These are phyloP conservation scores for Coemansia sp. DNA, from an alignment of 192 early-diverging fungal genomes.

Conservation along the genomic window DNA sequence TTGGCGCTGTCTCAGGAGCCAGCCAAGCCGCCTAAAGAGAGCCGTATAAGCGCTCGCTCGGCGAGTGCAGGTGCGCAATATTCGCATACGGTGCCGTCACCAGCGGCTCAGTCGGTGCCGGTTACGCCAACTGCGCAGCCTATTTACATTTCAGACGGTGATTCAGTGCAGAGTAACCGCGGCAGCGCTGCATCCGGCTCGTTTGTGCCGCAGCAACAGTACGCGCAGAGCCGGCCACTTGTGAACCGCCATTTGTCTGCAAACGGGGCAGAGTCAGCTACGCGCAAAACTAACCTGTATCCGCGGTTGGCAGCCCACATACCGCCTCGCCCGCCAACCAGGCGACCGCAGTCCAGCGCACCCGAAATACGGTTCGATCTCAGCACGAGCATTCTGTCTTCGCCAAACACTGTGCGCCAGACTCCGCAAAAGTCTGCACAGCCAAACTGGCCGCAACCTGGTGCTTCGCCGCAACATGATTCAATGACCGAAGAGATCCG, in stretches of 20 bases:
- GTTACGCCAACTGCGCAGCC: constrained; percentile 26
- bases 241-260: not conserved
- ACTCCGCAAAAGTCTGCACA: not conserved
- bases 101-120: constrained; percentile 29
- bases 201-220: not conserved
- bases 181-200: constrained; percentile 1
- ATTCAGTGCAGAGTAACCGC: constrained; percentile 10
- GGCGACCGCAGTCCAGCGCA: constrained; percentile 2
- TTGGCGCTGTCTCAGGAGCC: constrained; percentile 36
- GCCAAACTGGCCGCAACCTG: not conserved
- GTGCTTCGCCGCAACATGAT: not conserved
- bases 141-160: constrained; percentile 23
- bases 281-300: constrained; percentile 31
- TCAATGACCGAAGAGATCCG: constrained; percentile 21
- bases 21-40: constrained; percentile 12
- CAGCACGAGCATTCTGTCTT: constrained; percentile 8
- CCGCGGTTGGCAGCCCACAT: constrained; percentile 41
- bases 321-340: constrained; percentile 9
- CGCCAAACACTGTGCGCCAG: not conserved
- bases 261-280: constrained; percentile 2
- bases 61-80: constrained; percentile 6
- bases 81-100: constrained; percentile 17
- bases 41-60: constrained; percentile 5
- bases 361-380: constrained; percentile 11
- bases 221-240: not conserved